phyloP scores from a whole-genome alignment of 169 alveolate species.

The Cryptosporidium sp. region DNA sequence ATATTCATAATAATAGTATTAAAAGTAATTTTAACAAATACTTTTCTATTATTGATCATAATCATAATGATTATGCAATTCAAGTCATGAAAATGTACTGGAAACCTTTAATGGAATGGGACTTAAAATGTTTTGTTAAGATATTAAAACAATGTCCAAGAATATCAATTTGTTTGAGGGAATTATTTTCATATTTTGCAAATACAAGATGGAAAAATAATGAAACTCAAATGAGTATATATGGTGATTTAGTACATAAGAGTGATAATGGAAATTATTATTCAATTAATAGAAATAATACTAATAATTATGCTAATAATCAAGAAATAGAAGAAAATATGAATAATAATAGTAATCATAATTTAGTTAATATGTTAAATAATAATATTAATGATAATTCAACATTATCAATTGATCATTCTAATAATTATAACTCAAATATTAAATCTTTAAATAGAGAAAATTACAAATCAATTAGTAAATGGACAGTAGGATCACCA shows the following conservation, averaged over 20 bases:
- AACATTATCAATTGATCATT: background rate
- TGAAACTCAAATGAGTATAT: conserved; percentile 39
- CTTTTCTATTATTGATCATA: background rate
- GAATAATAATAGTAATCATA: background rate
- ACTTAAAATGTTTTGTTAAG: conserved; percentile 61
- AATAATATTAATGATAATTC: background rate
- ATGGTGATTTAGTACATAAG: conserved; percentile 16
- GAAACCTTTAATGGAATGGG: conserved; percentile 76
- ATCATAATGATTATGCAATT: conserved; percentile 47
- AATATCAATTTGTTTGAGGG: conserved; percentile 56
- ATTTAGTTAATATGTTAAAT: background rate
- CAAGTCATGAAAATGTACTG: conserved; percentile 43
- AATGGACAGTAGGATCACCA: conserved; percentile 54
- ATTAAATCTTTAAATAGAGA: background rate
- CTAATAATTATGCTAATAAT: background rate
- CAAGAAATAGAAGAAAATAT: background rate
- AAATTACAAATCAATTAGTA: conserved; percentile 8
- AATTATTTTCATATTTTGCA: conserved; percentile 63
- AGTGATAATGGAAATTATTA: background rate
- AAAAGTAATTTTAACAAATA: background rate
- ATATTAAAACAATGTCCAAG: conserved; percentile 72
- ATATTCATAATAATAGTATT: background rate
- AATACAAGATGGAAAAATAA: conserved; percentile 58
- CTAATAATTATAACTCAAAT: background rate
- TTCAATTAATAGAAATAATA: background rate